Evolutionary conservation across 768 basidiomycete species (phyloP), one percentile per base, ranked within the genome.

Genomic region (Boletus rubescentipes): DNA sequence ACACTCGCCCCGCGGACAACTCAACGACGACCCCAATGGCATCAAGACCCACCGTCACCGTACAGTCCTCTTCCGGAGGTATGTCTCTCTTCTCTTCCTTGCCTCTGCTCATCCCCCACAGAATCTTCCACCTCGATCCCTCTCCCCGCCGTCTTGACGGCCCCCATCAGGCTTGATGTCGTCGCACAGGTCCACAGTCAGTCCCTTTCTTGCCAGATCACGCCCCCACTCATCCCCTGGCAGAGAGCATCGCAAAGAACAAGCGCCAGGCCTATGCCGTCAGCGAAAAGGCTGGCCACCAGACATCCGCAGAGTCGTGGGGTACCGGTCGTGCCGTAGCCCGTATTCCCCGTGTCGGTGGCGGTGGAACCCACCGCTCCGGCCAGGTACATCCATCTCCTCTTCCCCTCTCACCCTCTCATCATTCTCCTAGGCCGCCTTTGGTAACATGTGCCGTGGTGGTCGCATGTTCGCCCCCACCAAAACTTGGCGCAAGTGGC

Each of bases 371-470:
- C 64, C 93, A 96, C 80, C 91, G 97, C 63, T 95, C 97, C 53
- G 97, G 97, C 57, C 96, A 95, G 84, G 89, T 89, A 60, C 48
- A 2, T 32, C 20, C 21, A 8, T 18, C 29, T 5, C 18, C 9
- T 9, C 31, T 9, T 37, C 23, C 38, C 10, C 18, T 20, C 35
- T 37, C 30, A 5, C 29, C 39, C 36, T 48, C 50, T 12, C 47
- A 65, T 37, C 54, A 35, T 43, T 12, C 21, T 15, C 34, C 23
- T 51, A 96, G 89, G 97, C 93, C 73, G 97, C 97, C 31, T 98
- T 98, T 79, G 97, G 97, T 70, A 98, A 98, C 89, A 98, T 99
- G 97, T 98, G 96, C 83, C 91, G 97, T 75, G 96, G 97, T 71
- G 97, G 97, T 80, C 93, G 97, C 72, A 98, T 99, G 97, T 98